Evolutionary conservation across 371 early-diverging fungal genomes (phyloP), one percentile per base, ranked within the genome.

Genomic region (Mucor piriformis): DNA sequence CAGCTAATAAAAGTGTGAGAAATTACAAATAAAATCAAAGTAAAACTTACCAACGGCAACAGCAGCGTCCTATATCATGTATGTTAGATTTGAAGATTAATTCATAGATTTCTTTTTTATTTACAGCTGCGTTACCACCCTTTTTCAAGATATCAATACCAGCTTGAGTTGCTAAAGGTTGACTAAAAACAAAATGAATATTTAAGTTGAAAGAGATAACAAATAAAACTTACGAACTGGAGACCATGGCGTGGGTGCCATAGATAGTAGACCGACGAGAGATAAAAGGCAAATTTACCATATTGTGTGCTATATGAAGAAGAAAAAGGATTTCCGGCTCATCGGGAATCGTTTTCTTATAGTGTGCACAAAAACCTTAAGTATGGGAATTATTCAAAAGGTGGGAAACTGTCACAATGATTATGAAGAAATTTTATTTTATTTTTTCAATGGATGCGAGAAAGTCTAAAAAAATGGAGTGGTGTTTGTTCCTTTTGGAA

Each of bases 81-180:
- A 51, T 13, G 40, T 34, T 32, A n/a, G 15, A 27, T 15, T 13
- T 15, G 12, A 27, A 48, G 12, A 15, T 24, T 48, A 11, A 27
- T 27, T n/a, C 11, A 44, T 44, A 0, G 21, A 44, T 32, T 27
- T 38, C 38, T n/a, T n/a, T 25, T 15, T 38, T 24, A 61, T 74
- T 74, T 81, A 84, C 97, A 23, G 94, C 92, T 13, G 95, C 94
- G 79, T 95, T 96, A 6, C 95, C 95, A 15, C 95, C 97, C 43
- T 70, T 70, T 52, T 79, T 77, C n/a, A 96, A 76, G 15, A 94
- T 88, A n/a, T 80, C 78, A 5, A 89, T 64, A 33, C 97, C 95
- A 24, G 90, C 86, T 46, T 88, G 83, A 42, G 91, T 85, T 8
- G 93, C 93, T 35, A 92, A 69, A 18, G 92, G 92, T 74, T 93